A percentile compares a stretch with the other conserved stretches of the same genome.
Evolutionary conservation across 805 yeast species (phyloP).

Genomic region (Cyberlindnera mycetangii): DNA sequence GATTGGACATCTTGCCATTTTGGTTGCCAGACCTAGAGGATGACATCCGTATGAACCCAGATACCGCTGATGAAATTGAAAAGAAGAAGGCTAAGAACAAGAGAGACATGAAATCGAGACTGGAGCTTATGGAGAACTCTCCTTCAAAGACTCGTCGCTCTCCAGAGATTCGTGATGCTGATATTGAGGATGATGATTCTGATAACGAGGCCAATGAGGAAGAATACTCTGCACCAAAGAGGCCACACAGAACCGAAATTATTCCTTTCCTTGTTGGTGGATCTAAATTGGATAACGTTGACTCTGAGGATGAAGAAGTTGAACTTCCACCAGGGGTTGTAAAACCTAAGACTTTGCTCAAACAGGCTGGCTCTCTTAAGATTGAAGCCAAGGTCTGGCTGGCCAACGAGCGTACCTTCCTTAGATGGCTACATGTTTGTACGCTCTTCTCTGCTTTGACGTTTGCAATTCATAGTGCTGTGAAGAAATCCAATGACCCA

Average conservation of each 20-base stretch:
- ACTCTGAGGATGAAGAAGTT: slow-evolving; percentile 85
- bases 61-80: slow-evolving; percentile 70
- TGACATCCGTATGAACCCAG: slow-evolving; percentile 76
- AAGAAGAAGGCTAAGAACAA: slow-evolving; percentile 45
- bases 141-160: neutral
- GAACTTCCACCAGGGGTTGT: slow-evolving; percentile 85
- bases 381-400: slow-evolving; percentile 98
- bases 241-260: slow-evolving; percentile 31
- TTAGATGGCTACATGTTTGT: slow-evolving; percentile 91
- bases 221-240: slow-evolving; percentile 10
- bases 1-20: slow-evolving; percentile 84
- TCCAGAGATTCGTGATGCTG: slow-evolving; percentile 32
- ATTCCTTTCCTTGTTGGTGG: slow-evolving; percentile 39
- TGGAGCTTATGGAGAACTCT: slow-evolving; percentile 30
- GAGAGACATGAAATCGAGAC: slow-evolving; percentile 36
- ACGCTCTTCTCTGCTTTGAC: slow-evolving; percentile 82
- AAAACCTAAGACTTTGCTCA: slow-evolving; percentile 74
- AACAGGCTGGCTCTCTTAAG: slow-evolving; percentile 87
- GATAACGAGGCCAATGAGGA: slow-evolving; percentile 37
- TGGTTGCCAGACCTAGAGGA: slow-evolving; percentile 91
- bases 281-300: slow-evolving; percentile 51
- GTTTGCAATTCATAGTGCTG: slow-evolving; percentile 77
- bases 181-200: slow-evolving; percentile 56
- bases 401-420: slow-evolving; percentile 96
- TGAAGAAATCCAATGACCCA: slow-evolving; percentile 52